Percentiles rank a stretch among this genome's conserved stretches.
phyloP scores from a whole-genome alignment of 75 land plant genomes.

The Cryptomeria japonica region DNA sequence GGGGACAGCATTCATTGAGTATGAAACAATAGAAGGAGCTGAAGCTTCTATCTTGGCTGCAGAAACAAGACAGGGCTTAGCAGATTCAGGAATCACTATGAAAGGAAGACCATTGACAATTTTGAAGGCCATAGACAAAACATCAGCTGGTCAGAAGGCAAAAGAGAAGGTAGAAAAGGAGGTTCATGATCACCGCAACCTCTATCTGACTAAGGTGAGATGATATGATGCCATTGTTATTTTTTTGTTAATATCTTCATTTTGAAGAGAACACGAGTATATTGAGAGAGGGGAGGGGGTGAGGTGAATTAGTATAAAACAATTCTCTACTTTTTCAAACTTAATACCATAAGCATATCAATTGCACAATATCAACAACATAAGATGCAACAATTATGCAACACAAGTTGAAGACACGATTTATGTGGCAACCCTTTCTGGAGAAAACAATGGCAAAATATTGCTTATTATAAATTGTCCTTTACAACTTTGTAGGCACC shows the following conservation, averaged over 20 bases:
- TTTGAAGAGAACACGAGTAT: too few relatives aligned
- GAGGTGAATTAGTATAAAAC: too few relatives aligned
- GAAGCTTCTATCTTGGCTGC: constrained; percentile 78
- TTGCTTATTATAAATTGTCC: too few relatives aligned
- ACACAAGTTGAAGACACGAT: too few relatives aligned
- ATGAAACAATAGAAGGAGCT: constrained; percentile 54
- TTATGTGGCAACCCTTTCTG: too few relatives aligned
- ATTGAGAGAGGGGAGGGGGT: too few relatives aligned
- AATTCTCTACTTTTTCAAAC: too few relatives aligned
- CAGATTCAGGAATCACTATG: constrained; percentile 49
- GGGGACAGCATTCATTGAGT: constrained; percentile 93
- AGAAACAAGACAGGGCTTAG: constrained; percentile 32
- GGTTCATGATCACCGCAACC: constrained; percentile 75
- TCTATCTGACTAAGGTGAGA: constrained; percentile 82
- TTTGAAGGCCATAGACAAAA: constrained; percentile 77
- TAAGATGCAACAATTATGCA: too few relatives aligned
- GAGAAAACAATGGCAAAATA: too few relatives aligned
- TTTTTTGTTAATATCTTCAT: not conserved
- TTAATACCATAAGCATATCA: too few relatives aligned
- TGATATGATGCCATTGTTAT: not conserved
- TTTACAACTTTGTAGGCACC: too few relatives aligned
- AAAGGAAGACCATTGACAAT: constrained; percentile 69
- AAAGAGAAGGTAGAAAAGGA: constrained; percentile 54
- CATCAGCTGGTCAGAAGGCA: constrained; percentile 62
- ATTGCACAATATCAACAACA: too few relatives aligned